A percentile compares a stretch with the other conserved stretches of the same genome.
Evolutionary conservation across 805 yeast genomes (phyloP).

Genomic region (Spathaspora boniae): DNA sequence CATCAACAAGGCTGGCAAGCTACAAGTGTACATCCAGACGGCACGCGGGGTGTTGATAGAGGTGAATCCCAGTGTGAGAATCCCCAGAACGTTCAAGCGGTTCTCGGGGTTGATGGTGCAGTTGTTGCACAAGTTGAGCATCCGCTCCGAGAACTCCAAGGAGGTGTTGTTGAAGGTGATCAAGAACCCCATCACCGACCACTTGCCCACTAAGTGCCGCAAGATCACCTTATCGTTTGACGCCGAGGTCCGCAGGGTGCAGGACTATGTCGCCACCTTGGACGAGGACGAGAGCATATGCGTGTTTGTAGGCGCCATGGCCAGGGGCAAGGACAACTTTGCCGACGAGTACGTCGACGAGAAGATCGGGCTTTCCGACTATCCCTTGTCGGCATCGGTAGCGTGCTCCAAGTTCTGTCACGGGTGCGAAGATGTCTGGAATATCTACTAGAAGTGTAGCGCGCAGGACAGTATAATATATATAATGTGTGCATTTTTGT

Average conservation of each 20-base stretch:
- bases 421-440: slow-evolving; percentile 99
- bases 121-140: slow-evolving; percentile 84
- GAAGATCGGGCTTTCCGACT: slow-evolving; percentile 91
- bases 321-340: slow-evolving; percentile 94
- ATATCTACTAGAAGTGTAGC: slow-evolving; percentile 43
- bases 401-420: slow-evolving; percentile 98
- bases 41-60: slow-evolving; percentile 93
- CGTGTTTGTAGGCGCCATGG: slow-evolving; percentile 99
- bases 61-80: slow-evolving; percentile 93
- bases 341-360: slow-evolving; percentile 98
- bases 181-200: slow-evolving; percentile 96
- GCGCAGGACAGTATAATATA: not conserved
- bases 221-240: slow-evolving; percentile 91
- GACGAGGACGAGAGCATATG: slow-evolving; percentile 91
- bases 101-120: slow-evolving; percentile 98
- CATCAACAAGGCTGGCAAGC: slow-evolving; percentile 92
- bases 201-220: slow-evolving; percentile 92
- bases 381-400: slow-evolving; percentile 94
- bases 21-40: slow-evolving; percentile 95
- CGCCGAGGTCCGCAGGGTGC: slow-evolving; percentile 82
- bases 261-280: slow-evolving; percentile 77
- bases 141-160: slow-evolving; percentile 91
- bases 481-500: not conserved
- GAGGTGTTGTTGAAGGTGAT: slow-evolving; percentile 91
- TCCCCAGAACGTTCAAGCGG: slow-evolving; percentile 97